Conservation (phyloP, 352 stramenopile species). For the Stephanocyclus meneghinianus region DNA sequence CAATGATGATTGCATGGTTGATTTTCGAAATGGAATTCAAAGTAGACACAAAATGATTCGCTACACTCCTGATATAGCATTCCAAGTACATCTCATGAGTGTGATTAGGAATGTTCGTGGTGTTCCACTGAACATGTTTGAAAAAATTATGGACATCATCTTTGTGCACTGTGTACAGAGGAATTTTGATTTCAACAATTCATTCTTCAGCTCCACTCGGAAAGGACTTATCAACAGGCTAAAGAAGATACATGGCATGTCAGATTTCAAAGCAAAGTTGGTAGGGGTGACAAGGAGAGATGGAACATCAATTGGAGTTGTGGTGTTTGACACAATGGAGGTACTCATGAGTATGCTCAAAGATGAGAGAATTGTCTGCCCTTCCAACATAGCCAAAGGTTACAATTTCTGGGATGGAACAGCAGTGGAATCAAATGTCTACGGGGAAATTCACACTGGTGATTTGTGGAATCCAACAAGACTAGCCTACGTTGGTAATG, state of each 20-base stretch:
- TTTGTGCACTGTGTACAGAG: too few relatives aligned
- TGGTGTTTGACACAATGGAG: neutral
- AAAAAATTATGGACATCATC: too few relatives aligned
- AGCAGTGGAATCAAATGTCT: constrained; percentile 2
- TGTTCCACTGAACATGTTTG: neutral
- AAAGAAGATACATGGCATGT: too few relatives aligned
- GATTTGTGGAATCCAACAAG: too few relatives aligned
- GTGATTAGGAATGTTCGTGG: neutral
- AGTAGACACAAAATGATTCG: neutral
- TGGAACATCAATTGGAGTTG: too few relatives aligned
- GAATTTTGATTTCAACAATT: too few relatives aligned
- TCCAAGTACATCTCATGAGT: neutral
- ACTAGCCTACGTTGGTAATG: constrained; percentile 19
- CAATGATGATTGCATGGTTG: too few relatives aligned
- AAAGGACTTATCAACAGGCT: too few relatives aligned
- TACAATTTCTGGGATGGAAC: constrained; percentile 42
- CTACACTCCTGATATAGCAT: neutral
- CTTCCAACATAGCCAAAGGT: constrained; percentile 25
- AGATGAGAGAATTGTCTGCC: constrained; percentile 25
- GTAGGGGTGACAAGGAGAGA: too few relatives aligned
- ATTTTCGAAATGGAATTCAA: too few relatives aligned
- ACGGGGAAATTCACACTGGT: constrained; percentile 38
- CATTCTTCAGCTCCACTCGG: too few relatives aligned
- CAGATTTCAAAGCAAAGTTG: too few relatives aligned
- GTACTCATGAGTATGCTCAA: constrained; percentile 6